phyloP scores from a whole-genome alignment of 2,329 filamentous ascomycete species.

The Hypoxylon sp. region DNA sequence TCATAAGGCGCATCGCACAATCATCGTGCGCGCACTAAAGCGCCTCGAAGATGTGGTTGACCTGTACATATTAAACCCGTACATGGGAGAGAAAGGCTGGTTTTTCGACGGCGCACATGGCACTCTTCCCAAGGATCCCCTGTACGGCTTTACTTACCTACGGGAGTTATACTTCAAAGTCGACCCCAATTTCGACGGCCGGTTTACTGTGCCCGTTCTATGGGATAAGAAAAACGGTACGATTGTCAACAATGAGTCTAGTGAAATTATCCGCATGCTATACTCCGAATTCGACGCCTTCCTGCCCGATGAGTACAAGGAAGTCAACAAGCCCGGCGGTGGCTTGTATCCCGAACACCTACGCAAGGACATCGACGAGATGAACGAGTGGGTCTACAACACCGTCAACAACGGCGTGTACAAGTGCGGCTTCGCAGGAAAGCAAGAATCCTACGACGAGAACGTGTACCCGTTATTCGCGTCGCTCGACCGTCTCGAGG shows the following conservation, averaged over 20 bases:
- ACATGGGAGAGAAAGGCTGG: conserved; percentile 68
- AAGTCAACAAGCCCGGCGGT: conserved; percentile 57
- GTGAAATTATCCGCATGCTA: conserved; percentile 86
- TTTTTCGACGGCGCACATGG: conserved; percentile 56
- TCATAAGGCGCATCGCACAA: conserved; percentile 70
- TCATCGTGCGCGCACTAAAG: conserved; percentile 78
- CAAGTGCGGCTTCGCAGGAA: conserved; percentile 70
- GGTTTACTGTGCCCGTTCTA: conserved; percentile 78
- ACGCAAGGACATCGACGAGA: conserved; percentile 65
- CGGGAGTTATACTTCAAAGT: conserved; percentile 75
- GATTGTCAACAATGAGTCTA: conserved; percentile 85
- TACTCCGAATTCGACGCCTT: conserved; percentile 76
- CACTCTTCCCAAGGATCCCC: conserved; percentile 63
- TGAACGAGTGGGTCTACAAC: conserved; percentile 74
- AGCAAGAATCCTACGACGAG: conserved; percentile 71
- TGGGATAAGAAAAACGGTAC: conserved; percentile 73
- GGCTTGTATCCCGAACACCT: conserved; percentile 66
- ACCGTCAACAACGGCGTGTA: conserved; percentile 60
- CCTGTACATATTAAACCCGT: conserved; percentile 73
- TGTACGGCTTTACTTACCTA: conserved; percentile 72
- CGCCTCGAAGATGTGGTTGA: conserved; percentile 75
- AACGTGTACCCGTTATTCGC: conserved; percentile 68
- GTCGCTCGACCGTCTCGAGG: conserved; percentile 71
- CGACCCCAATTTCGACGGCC: conserved; percentile 71
- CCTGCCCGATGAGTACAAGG: conserved; percentile 60